A percentile compares a stretch with the other conserved stretches of the same genome.
Evolutionary conservation across 805 yeast species (phyloP).

Genomic region (Yarrowia keelungensis): DNA sequence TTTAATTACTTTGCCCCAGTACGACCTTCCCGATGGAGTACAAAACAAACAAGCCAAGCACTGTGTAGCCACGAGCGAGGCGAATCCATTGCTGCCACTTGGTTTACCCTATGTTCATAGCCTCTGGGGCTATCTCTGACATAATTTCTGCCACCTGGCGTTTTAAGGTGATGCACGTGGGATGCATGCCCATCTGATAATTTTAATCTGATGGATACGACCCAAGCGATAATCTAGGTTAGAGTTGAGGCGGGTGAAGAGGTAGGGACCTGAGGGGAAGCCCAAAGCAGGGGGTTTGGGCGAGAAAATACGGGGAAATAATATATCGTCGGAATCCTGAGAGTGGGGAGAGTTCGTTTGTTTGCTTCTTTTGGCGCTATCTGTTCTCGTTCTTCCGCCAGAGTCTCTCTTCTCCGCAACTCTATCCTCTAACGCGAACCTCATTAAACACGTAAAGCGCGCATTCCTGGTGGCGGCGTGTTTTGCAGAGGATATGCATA

Average conservation of each 20-base stretch:
- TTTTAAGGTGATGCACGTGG: constrained; percentile 18
- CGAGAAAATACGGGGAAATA: background rate
- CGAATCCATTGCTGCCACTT: background rate
- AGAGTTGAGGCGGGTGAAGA: constrained; percentile 7
- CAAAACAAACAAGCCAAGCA: background rate
- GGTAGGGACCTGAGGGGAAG: background rate
- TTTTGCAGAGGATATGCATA: constrained; percentile 26
- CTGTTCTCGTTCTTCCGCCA: background rate
- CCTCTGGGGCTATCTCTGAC: background rate
- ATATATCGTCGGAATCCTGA: background rate
- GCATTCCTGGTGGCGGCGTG: constrained; percentile 39
- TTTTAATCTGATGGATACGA: constrained; percentile 37
- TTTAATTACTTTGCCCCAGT: constrained; percentile 5
- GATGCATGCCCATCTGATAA: constrained; percentile 35
- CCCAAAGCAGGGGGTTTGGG: background rate
- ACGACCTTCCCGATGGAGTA: constrained; percentile 3
- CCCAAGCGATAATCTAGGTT: constrained; percentile 24
- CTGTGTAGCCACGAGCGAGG: background rate
- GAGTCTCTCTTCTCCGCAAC: background rate
- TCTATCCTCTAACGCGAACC: background rate
- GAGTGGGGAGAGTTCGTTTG: background rate
- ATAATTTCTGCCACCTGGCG: background rate
- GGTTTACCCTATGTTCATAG: background rate
- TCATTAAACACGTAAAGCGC: constrained; percentile 31
- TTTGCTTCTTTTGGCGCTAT: background rate